Conservation (phyloP, 306 rosid genomes). For the Biancaea sappan region DNA sequence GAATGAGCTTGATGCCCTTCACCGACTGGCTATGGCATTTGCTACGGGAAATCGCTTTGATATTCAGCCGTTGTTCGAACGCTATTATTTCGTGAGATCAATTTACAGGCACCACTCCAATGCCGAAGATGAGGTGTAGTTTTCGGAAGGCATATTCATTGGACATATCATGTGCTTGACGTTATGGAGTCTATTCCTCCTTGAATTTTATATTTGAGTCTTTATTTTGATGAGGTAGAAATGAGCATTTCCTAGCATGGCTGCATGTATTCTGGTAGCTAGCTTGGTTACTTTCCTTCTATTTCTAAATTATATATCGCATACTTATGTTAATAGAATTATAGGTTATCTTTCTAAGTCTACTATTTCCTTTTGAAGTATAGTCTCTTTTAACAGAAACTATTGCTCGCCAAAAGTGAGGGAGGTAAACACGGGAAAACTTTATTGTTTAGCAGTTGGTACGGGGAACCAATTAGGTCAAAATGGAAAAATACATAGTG, state of each 20-base stretch:
- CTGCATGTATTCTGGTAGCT: constrained; percentile 8
- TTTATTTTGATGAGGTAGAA: background rate
- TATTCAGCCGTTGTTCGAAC: constrained; percentile 63
- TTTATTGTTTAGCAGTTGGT: constrained; percentile 14
- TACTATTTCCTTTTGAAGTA: constrained; percentile 5
- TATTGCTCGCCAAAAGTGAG: background rate
- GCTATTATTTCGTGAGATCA: constrained; percentile 84
- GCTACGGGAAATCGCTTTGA: constrained; percentile 80
- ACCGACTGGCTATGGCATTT: constrained; percentile 80
- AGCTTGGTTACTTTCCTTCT: constrained; percentile 2
- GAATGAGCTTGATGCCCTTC: constrained; percentile 87
- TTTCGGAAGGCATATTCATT: constrained; percentile 29
- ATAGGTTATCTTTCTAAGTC: background rate
- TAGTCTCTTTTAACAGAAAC: background rate
- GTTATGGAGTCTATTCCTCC: constrained; percentile 3
- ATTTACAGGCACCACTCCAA: constrained; percentile 92
- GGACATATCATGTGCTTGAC: background rate
- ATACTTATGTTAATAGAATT: background rate
- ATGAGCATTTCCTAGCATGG: constrained; percentile 4
- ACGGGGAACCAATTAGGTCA: background rate
- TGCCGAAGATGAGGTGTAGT: constrained; percentile 97
- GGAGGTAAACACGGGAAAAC: constrained; percentile 2
- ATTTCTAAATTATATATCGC: background rate
- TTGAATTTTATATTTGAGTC: constrained; percentile 2
- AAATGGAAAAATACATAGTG: constrained; percentile 5